Evolutionary conservation across 1,284 basidiomycete genomes (phyloP), one percentile per base, ranked within the genome.

Genomic region (Boletus smithii): DNA sequence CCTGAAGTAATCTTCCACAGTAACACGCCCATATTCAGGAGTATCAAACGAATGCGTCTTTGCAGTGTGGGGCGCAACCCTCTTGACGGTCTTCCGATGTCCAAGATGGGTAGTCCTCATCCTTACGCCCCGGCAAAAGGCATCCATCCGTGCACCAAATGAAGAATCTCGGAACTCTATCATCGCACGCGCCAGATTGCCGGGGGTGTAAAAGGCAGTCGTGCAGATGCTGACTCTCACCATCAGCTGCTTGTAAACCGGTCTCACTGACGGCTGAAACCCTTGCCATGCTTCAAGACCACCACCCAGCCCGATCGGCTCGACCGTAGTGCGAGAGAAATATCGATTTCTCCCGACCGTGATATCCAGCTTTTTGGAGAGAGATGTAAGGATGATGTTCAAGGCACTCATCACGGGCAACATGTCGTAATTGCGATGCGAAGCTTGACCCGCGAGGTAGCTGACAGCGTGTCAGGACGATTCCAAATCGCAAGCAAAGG

Each of bases 171-270:
- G 57, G 60, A 85, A 87, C n/a, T 73, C 70, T 0, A 63, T 58
- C 70, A 88, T 73, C 1, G 77, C 76, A 6, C 73, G 66, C 0
- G 81, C 83, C 5, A 88, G 68, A 53, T 83, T 86, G 13, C 78
- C 79, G 3, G 77, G 70, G 3, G 58, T 72, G 57, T 87, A 86
- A 59, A 89, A 88, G 3, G 85, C 85, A 2, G 85, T 85, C 4
- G 84, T 85, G 59, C 82, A 84, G 9, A 82, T 83, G 56, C 88
- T 87, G 48, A 89, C 81, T 59, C 88, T 88, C 13, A 88, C 83
- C 82, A 88, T 83, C 13, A 89, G 68, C 54, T 84, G 81, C 30
- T 79, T 78, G 62, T 82, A 79, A 3, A 80, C 68, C 2, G 85
- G 83, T 8, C 83, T 78, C 33, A 86, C 82, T 9, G 84, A 86